These are phyloP conservation scores for Verbena officinalis DNA, from an alignment of 257 asterid species.

Conservation along the genomic window DNA sequence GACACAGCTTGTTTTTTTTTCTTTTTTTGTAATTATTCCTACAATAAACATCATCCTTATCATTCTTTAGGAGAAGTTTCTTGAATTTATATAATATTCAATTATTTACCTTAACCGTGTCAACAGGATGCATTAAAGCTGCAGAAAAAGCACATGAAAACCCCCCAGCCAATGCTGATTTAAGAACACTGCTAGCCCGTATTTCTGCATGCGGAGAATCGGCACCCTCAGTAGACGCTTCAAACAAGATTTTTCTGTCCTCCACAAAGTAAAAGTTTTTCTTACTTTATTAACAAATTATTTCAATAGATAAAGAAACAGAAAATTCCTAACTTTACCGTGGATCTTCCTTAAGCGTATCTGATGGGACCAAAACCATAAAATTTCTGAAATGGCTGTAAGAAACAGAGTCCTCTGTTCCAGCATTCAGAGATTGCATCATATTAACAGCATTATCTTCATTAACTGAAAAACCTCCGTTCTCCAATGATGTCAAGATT, in stretches of 20 bases:
- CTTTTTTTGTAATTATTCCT: no score
- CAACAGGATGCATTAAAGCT: constrained; percentile 86
- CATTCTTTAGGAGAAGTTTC: no score
- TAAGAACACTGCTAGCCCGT: constrained; percentile 88
- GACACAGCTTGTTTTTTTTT: no score
- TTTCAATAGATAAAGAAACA: neutral
- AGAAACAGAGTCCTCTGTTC: constrained; percentile 85
- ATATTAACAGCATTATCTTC: constrained; percentile 98
- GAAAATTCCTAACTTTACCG: constrained; percentile 52
- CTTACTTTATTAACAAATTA: neutral
- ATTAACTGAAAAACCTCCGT: constrained; percentile 97
- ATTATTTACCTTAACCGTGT: constrained; percentile 74
- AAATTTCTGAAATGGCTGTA: constrained; percentile 96
- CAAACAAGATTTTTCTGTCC: constrained; percentile 93
- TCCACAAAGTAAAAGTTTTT: constrained; percentile 21
- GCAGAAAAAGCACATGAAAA: constrained; percentile 96
- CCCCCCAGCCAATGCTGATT: constrained; percentile 98
- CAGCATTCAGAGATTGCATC: constrained; percentile 96
- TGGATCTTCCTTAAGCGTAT: constrained; percentile 96
- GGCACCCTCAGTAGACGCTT: constrained; percentile 98
- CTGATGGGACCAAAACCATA: constrained; percentile 98
- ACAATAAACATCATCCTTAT: no score
- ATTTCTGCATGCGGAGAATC: constrained; percentile 92
- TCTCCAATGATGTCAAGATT: constrained; percentile 78
- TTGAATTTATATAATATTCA: constrained; percentile 12